Percentiles rank a stretch among this genome's conserved stretches.
Evolutionary conservation across 495 filamentous ascomycete genomes (phyloP).

Genomic region (Aspergillus egyptiacus): DNA sequence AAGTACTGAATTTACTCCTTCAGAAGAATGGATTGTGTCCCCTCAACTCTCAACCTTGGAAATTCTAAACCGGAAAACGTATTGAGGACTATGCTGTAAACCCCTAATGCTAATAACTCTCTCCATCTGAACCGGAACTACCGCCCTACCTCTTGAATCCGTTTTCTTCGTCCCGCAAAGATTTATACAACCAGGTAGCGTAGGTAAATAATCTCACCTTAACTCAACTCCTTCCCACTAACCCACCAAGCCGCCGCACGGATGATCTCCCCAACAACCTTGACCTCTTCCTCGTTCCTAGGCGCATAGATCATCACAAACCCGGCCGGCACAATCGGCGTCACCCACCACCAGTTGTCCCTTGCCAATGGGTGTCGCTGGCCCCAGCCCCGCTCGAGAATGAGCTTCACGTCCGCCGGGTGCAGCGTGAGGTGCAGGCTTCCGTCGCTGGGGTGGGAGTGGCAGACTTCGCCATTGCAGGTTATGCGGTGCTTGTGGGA

Average conservation of each 20-base stretch:
- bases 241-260: conserved; percentile 67
- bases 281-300: conserved; percentile 56
- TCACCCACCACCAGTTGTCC: conserved; percentile 42
- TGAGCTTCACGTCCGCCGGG: conserved; percentile 64
- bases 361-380: conserved; percentile 73
- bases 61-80: too few species aligned
- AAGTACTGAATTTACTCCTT: too few species aligned
- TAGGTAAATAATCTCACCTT: neutral
- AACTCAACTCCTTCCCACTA: conserved; percentile 32
- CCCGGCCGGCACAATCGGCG: conserved; percentile 57
- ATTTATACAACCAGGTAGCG: neutral
- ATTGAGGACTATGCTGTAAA: too few species aligned
- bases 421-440: conserved; percentile 74
- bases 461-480: conserved; percentile 69
- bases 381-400: conserved; percentile 74
- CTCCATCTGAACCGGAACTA: too few species aligned
- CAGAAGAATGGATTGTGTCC: too few species aligned
- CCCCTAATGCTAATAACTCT: too few species aligned
- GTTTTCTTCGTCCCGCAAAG: too few species aligned
- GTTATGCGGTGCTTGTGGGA: conserved; percentile 16
- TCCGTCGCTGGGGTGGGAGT: conserved; percentile 65
- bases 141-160: too few species aligned
- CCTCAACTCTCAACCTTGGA: too few species aligned
- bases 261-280: conserved; percentile 60
- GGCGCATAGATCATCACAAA: conserved; percentile 84